Conservation (phyloP, 176 grass and related monocot genomes). For the Alloteropsis semialata region DNA sequence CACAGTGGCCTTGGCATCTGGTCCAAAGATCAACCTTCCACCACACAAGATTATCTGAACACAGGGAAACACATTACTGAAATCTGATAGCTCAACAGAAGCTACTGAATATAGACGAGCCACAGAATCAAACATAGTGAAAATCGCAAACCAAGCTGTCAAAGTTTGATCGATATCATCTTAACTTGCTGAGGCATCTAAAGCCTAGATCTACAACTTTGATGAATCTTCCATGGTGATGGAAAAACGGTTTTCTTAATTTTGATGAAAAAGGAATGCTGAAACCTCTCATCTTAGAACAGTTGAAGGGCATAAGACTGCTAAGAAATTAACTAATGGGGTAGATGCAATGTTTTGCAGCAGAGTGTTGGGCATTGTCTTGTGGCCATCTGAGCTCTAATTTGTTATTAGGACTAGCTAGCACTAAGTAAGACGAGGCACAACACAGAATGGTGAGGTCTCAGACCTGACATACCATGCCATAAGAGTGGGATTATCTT, state of each 20-base stretch:
- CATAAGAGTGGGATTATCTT: slow-evolving; percentile 11
- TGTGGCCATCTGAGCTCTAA: background rate
- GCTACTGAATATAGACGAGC: background rate
- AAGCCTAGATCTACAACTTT: background rate
- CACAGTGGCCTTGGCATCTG: slow-evolving; percentile 83
- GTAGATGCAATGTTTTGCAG: background rate
- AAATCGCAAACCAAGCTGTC: background rate
- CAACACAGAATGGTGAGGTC: background rate
- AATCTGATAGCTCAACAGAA: slow-evolving; percentile 8
- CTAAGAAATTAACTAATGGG: background rate
- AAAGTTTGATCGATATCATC: background rate
- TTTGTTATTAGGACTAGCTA: background rate
- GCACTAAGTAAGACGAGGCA: slow-evolving; percentile 1
- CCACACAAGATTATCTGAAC: slow-evolving; percentile 82
- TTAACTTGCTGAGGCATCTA: background rate
- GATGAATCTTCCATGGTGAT: background rate
- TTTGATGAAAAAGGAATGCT: background rate
- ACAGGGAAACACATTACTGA: slow-evolving; percentile 28
- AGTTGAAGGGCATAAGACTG: background rate
- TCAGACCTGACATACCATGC: background rate
- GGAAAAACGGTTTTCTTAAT: background rate
- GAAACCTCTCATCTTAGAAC: background rate
- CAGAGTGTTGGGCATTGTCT: background rate
- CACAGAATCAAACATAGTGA: background rate
- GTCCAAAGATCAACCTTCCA: slow-evolving; percentile 97